Conservation (phyloP, 805 yeast genomes). For the Lachancea sp. region DNA sequence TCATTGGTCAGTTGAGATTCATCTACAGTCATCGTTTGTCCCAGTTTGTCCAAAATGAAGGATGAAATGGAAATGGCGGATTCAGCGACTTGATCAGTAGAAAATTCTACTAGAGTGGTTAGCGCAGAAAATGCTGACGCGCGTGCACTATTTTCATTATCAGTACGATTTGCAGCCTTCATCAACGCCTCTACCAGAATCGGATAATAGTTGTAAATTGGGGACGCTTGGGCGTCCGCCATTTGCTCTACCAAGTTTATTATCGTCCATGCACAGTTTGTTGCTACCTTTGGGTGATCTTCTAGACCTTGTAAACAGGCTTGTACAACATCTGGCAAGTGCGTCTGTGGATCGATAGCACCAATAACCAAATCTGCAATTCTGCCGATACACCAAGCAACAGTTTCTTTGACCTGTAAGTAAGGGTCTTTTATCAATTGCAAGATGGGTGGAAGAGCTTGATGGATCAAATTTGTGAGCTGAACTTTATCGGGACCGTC, state of each 20-base stretch:
- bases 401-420: constrained; percentile 90
- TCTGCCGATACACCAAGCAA: constrained; percentile 97
- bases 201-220: constrained; percentile 69
- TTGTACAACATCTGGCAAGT: constrained; percentile 63
- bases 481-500: constrained; percentile 86
- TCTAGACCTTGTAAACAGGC: constrained; percentile 76
- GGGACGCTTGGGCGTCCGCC: constrained; percentile 42
- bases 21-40: constrained; percentile 57
- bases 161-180: constrained; percentile 60
- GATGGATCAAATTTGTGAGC: constrained; percentile 59
- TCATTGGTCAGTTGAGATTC: constrained; percentile 58
- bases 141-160: constrained; percentile 81
- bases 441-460: constrained; percentile 78
- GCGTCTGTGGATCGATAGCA: constrained; percentile 59
- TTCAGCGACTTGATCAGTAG: constrained; percentile 64
- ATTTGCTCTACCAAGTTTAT: constrained; percentile 88
- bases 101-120: constrained; percentile 69
- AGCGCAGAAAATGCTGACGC: constrained; percentile 97
- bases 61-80: constrained; percentile 67
- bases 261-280: constrained; percentile 97
- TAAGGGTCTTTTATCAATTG: constrained; percentile 64
- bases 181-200: constrained; percentile 64
- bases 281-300: constrained; percentile 87
- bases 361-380: constrained; percentile 82
- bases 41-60: constrained; percentile 66